Percentiles rank a stretch among this genome's conserved stretches.
Evolutionary conservation across 768 basidiomycete species (phyloP).

Genomic region (Hericium erinaceus): DNA sequence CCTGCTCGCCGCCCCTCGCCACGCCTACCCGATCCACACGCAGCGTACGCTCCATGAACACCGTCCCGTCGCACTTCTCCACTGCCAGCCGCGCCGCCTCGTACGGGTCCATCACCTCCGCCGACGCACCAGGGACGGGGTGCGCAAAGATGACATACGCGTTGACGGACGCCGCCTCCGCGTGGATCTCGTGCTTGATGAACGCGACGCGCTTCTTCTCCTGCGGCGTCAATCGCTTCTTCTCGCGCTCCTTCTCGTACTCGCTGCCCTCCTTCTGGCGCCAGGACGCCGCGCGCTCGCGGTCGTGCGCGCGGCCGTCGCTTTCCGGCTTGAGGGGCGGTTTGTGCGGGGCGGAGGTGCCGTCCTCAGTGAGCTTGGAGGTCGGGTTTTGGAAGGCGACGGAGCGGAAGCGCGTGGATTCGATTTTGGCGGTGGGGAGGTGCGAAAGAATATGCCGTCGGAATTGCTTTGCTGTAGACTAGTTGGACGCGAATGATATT

Average conservation of each 20-base stretch:
- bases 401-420: constrained; percentile 90
- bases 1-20: constrained; percentile 17
- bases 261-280: constrained; percentile 29
- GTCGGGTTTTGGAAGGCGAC: constrained; percentile 85
- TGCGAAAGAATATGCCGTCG: constrained; percentile 66
- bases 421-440: constrained; percentile 72
- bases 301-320: constrained; percentile 28
- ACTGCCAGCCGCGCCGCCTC: constrained; percentile 57
- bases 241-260: constrained; percentile 22
- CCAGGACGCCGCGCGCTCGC: constrained; percentile 55
- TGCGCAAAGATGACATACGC: constrained; percentile 91
- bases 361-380: constrained; percentile 37
- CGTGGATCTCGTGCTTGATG: constrained; percentile 87
- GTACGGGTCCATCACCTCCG: constrained; percentile 58
- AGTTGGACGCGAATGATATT: background rate
- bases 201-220: constrained; percentile 94
- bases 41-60: constrained; percentile 70
- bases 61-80: constrained; percentile 52
- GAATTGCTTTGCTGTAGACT: constrained; percentile 73
- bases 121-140: constrained; percentile 28
- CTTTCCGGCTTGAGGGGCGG: constrained; percentile 19
- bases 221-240: constrained; percentile 49
- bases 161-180: constrained; percentile 64
- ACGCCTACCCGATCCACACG: constrained; percentile 54
- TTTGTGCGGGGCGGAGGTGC: constrained; percentile 19